Conservation (phyloP, 1,284 basidiomycete species). For the Thecaphora thlaspeos region DNA sequence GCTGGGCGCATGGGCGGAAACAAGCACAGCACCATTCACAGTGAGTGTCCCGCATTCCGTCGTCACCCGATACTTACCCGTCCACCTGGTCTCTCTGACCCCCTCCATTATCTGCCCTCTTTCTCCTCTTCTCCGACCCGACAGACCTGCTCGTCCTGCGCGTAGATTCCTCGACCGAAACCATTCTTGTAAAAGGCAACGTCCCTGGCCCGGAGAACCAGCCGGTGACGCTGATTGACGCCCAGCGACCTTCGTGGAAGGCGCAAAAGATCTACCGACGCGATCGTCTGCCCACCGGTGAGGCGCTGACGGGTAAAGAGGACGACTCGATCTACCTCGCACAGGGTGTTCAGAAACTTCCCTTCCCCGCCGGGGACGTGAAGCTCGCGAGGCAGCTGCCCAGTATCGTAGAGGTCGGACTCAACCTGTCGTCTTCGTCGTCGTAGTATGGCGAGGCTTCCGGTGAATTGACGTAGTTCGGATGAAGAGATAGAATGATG, state of each 20-base stretch:
- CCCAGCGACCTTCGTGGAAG: constrained; percentile 51
- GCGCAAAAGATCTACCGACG: constrained; percentile 48
- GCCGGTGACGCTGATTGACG: constrained; percentile 58
- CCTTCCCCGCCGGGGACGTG: constrained; percentile 85
- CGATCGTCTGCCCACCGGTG: constrained; percentile 58
- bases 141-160: constrained; percentile 73
- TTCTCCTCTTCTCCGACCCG: neutral
- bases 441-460: too few species aligned
- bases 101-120: too few species aligned
- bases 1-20: constrained; percentile 83
- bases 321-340: constrained; percentile 75
- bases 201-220: constrained; percentile 64
- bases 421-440: constrained; percentile 2
- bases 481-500: too few species aligned
- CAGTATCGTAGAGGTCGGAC: constrained; percentile 49
- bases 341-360: constrained; percentile 76
- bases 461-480: too few species aligned
- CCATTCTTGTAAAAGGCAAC: constrained; percentile 75
- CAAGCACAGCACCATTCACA: constrained; percentile 65
- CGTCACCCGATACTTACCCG: too few species aligned
- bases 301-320: constrained; percentile 70
- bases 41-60: too few species aligned
- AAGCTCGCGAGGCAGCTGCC: constrained; percentile 68
- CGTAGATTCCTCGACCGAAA: constrained; percentile 78
- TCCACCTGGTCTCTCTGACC: too few species aligned